These are phyloP conservation scores for Metarhizium album DNA, from an alignment of 2,329 filamentous ascomycete species.

Conservation along the genomic window DNA sequence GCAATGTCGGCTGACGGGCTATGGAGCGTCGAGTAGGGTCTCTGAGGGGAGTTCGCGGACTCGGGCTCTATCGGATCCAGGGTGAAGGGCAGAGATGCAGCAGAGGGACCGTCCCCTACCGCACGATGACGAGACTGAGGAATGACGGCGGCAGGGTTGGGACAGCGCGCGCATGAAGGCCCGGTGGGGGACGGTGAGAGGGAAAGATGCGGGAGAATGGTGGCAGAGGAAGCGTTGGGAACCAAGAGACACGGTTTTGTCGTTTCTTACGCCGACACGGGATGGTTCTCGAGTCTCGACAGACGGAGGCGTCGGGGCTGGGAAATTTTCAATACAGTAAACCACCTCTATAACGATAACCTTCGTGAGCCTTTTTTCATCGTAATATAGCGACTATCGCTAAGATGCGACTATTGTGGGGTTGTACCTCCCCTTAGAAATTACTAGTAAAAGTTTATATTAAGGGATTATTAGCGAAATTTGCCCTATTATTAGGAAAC, in stretches of 20 bases:
- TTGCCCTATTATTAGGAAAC: no score
- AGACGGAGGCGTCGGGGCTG: conserved; percentile 1
- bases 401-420: no score
- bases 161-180: conserved; percentile 5
- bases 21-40: conserved; percentile 6
- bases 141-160: conserved; percentile 3
- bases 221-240: conserved; percentile 8
- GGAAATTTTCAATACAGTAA: no score
- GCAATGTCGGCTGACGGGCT: conserved; percentile 13
- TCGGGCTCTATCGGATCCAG: conserved; percentile 45
- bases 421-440: no score
- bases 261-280: background rate
- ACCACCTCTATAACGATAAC: no score
- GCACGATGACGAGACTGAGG: conserved; percentile 26
- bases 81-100: conserved; percentile 36
- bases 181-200: conserved; percentile 5
- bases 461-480: no score
- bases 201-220: conserved; percentile 7
- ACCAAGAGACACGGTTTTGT: background rate
- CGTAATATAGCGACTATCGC: no score
- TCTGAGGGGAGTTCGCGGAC: conserved; percentile 15
- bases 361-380: no score
- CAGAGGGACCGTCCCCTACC: conserved; percentile 45
- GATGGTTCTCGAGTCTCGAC: background rate
- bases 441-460: no score